Evolutionary conservation across 768 basidiomycete genomes (phyloP), one percentile per base, ranked within the genome.

Genomic region (Fomitopsis serialis): DNA sequence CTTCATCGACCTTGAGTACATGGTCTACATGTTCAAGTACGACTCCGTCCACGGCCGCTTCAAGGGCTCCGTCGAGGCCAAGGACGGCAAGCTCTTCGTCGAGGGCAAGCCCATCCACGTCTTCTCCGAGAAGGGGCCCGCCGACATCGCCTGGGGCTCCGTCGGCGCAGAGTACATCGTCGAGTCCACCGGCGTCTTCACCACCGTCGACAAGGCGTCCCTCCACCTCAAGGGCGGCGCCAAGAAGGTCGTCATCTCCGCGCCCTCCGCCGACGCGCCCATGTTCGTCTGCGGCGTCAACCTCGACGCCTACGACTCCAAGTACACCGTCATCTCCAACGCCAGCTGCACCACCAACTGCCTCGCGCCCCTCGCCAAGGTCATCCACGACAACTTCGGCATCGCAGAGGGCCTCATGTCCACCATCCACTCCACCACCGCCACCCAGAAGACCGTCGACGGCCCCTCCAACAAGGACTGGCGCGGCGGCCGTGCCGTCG

Each of bases 331-430:
- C 64, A 91, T 98, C 73, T 99, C 96, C 63, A 98, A 99, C 74
- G 96, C 96, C 27, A 98, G 95, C 21, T 98, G 96, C 85, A 98
- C 96, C 44, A 99, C 96, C 72, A 99, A 99, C 86, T 99, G 96
- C 75, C 83, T 99, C 55, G 96, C 96, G n/a, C 93, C 96, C 58
- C 84, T 99, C 57, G 96, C 95, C 71, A 99, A 99, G 80, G 87
- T 98, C 72, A 79, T 99, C 78, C 64, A 99, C 74, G 97, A 98
- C 84, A 93, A 92, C 58, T 98, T 91, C 66, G 91, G 89, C 64
- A 95, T 99, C 65, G 79, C 89, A 56, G 96, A 99, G 77, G 96
- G 89, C 68, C 80, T 99, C 70, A 98, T 98, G 97, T 95, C 89
- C 75, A 98, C 96, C 64, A 90, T 99, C 63, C 95, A 98, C 71